Conservation (phyloP, 257 asterid species). For the Solanum pinnatisectum region DNA sequence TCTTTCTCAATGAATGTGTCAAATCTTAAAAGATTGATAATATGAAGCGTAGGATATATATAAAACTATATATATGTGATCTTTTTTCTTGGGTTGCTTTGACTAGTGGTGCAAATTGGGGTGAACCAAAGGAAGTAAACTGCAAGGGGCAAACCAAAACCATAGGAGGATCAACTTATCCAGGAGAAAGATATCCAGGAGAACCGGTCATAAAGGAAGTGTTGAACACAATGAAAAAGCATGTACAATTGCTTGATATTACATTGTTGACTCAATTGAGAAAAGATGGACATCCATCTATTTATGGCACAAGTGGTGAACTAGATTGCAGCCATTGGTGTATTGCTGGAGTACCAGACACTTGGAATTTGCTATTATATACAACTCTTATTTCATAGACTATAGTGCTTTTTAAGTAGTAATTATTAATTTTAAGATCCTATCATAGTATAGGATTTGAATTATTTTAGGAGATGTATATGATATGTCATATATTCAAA, state of each 20-base stretch:
- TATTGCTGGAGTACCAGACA: slow-evolving; percentile 58
- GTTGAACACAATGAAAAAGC: slow-evolving; percentile 31
- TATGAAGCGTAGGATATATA: too few relatives aligned
- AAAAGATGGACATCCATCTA: slow-evolving; percentile 72
- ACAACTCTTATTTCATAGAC: background rate
- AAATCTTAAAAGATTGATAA: background rate
- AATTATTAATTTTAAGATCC: background rate
- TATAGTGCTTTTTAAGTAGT: background rate
- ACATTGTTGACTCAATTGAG: slow-evolving; percentile 48
- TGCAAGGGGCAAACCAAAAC: slow-evolving; percentile 48
- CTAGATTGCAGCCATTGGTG: slow-evolving; percentile 82
- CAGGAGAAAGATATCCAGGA: slow-evolving; percentile 38
- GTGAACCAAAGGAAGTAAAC: slow-evolving; percentile 19
- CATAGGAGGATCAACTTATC: slow-evolving; percentile 32
- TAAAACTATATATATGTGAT: background rate
- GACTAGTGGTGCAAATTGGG: slow-evolving; percentile 52
- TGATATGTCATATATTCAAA: too few relatives aligned
- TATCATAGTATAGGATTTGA: background rate
- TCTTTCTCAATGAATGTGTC: background rate
- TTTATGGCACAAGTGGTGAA: slow-evolving; percentile 28
- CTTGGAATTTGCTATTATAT: slow-evolving; percentile 56
- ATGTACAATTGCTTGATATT: slow-evolving; percentile 44
- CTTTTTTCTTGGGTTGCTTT: background rate
- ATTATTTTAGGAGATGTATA: too few relatives aligned
- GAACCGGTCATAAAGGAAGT: slow-evolving; percentile 48